Percentiles rank a stretch among this genome's conserved stretches.
phyloP scores from a whole-genome alignment of 805 yeast species.

The Lipomyces starkeyi region DNA sequence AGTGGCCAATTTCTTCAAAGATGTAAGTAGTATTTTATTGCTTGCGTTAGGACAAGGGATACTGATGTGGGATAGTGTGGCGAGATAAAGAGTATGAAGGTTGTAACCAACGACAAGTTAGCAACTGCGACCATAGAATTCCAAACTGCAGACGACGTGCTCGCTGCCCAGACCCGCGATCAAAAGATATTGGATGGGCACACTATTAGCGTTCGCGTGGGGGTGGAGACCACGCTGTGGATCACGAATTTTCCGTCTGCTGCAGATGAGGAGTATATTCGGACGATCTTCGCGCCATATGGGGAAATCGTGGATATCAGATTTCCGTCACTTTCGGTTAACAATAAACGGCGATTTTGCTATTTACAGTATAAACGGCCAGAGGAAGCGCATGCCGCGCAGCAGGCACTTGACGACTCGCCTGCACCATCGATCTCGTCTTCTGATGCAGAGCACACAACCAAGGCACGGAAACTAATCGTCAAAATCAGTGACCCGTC shows the following conservation, averaged over 20 bases:
- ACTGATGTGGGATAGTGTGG: conserved; percentile 56
- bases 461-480: conserved; percentile 49
- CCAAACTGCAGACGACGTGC: conserved; percentile 52
- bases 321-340: conserved; percentile 65
- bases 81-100: conserved; percentile 44
- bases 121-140: conserved; percentile 66
- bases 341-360: conserved; percentile 69
- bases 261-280: conserved; percentile 51
- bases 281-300: conserved; percentile 49
- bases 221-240: conserved; percentile 64
- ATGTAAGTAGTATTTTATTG: conserved; percentile 37
- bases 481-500: conserved; percentile 70
- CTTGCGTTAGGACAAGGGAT: not conserved
- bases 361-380: conserved; percentile 63
- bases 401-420: conserved; percentile 50
- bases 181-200: conserved; percentile 51
- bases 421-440: conserved; percentile 21
- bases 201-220: conserved; percentile 54
- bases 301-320: conserved; percentile 59
- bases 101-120: conserved; percentile 17
- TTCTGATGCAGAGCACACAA: conserved; percentile 14
- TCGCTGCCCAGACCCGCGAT: conserved; percentile 66
- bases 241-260: conserved; percentile 74
- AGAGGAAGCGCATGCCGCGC: conserved; percentile 55
- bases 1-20: conserved; percentile 55